phyloP scores from a whole-genome alignment of 2,329 filamentous ascomycete genomes.

The Aspergillus ibericus region DNA sequence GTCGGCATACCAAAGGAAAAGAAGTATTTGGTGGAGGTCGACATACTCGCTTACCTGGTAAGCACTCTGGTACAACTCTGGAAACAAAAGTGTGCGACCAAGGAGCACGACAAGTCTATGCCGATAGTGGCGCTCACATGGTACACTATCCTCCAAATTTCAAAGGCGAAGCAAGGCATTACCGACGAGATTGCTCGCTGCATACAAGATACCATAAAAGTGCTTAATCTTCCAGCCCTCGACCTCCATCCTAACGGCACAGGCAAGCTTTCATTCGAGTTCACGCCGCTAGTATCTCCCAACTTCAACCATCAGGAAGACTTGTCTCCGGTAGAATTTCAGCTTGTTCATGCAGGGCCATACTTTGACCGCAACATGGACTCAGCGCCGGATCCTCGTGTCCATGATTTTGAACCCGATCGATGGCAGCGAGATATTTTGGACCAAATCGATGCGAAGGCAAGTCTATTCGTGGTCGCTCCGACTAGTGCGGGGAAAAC shows the following conservation, averaged over 20 bases:
- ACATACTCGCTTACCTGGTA: slow-evolving; percentile 41
- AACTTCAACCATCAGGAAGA: slow-evolving; percentile 33
- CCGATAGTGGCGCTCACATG: slow-evolving; percentile 29
- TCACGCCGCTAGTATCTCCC: slow-evolving; percentile 13
- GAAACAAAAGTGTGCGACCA: slow-evolving; percentile 12
- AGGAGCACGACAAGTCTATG: neutral
- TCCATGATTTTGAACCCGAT: slow-evolving; percentile 68
- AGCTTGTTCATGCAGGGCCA: slow-evolving; percentile 67
- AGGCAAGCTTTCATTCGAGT: slow-evolving; percentile 23
- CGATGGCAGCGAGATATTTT: slow-evolving; percentile 74
- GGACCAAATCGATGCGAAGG: slow-evolving; percentile 68
- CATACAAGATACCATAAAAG: slow-evolving; percentile 32
- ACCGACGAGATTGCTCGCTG: slow-evolving; percentile 44
- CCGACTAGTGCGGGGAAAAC: slow-evolving; percentile 80
- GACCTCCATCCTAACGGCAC: slow-evolving; percentile 15
- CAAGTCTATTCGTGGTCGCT: slow-evolving; percentile 72
- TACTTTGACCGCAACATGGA: slow-evolving; percentile 75
- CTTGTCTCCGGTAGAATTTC: slow-evolving; percentile 58
- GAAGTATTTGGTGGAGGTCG: slow-evolving; percentile 43
- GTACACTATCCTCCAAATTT: slow-evolving; percentile 40
- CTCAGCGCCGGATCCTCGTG: slow-evolving; percentile 65
- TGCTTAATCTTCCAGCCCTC: slow-evolving; percentile 33
- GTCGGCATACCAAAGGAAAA: neutral
- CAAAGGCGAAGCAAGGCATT: slow-evolving; percentile 37
- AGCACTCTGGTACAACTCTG: slow-evolving; percentile 24